Base-by-base conservation (phyloP, 2,329 filamentous ascomycete species). In the Parastagonospora nodorum region DNA sequence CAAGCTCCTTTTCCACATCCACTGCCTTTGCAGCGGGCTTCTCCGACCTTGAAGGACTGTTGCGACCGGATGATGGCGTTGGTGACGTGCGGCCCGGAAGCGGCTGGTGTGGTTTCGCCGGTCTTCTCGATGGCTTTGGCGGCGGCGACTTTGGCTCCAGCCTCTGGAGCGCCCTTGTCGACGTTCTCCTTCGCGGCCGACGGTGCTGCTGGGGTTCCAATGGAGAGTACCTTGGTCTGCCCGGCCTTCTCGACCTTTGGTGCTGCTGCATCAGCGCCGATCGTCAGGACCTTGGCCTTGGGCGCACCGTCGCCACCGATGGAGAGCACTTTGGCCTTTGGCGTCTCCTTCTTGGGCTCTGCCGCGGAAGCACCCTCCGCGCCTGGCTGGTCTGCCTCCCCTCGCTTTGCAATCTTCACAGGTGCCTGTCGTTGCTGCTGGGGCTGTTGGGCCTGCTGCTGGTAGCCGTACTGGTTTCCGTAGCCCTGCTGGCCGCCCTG, bases 71-170 rank as follows among this genome's bases (percentile, higher is more conserved):
- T 1, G 89, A 89, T 8, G 90, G 89, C 5, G 88, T 84, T 14
- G 93, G 90, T 1, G 92, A 94, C 3, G 88, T 88, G 70, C 86
- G 89, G 48, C 91, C 91, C 91, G 45, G 74, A 75, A 41, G 64
- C 84, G 84, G 63, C 49, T 16, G 63, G 53, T 43, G 78, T 77
- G 8, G 83, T 78, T 71, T 92, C 88, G 47, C 92, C 90, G 0
- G 89, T 88, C 82, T 96, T 96, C 69, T 96, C 91, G 57, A 97
- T 90, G 8, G 93, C 92, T 77, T 97, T 97, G 43, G 85, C 80
- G 4, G 92, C 93, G 2, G 88, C 80, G n/a, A 89, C 87, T 77
- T 97, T 97, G 54, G 92, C 82, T 28, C 90, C 89, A 27, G 88
- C 88, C 58, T 89, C 88, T 2, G 86, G 75, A 10, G 69, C 74